phyloP scores from a whole-genome alignment of 176 grass and related monocot genomes.

The bread wheat (Triticum aestivum) region DNA sequence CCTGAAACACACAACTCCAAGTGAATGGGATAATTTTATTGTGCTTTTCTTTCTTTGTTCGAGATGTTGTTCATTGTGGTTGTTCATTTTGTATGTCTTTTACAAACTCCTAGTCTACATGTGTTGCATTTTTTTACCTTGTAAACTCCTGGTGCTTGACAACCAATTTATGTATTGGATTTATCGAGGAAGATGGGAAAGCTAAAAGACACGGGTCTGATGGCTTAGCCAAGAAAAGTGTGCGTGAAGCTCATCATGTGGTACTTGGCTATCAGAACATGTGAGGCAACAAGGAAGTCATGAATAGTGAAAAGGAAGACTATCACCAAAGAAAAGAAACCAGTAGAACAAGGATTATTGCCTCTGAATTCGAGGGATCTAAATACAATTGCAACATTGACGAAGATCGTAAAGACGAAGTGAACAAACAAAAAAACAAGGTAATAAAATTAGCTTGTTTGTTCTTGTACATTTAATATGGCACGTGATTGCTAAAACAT shows the following conservation, averaged over 20 bases:
- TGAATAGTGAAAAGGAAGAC: conserved; percentile 72
- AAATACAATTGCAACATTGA: conserved; percentile 66
- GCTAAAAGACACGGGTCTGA: neutral
- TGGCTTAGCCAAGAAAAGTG: neutral
- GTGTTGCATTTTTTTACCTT: neutral
- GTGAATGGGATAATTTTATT: neutral
- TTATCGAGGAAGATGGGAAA: neutral
- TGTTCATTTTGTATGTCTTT: neutral
- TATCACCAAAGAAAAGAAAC: conserved; percentile 54
- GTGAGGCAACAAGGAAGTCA: neutral
- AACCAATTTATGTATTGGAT: neutral
- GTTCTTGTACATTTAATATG: neutral
- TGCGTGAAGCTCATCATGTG: neutral
- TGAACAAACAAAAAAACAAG: conserved; percentile 42
- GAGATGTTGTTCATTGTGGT: neutral
- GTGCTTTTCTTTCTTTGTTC: neutral
- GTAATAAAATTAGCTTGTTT: neutral
- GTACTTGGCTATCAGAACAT: neutral
- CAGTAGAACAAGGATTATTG: conserved; percentile 69
- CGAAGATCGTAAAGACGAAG: conserved; percentile 47
- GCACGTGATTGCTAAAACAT: neutral
- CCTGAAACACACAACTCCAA: neutral
- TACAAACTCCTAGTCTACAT: neutral
- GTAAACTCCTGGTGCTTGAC: neutral
- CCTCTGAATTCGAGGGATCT: conserved; percentile 71